These are phyloP conservation scores for Cruciata laevipes DNA, from an alignment of 257 asterid species.

Conservation along the genomic window DNA sequence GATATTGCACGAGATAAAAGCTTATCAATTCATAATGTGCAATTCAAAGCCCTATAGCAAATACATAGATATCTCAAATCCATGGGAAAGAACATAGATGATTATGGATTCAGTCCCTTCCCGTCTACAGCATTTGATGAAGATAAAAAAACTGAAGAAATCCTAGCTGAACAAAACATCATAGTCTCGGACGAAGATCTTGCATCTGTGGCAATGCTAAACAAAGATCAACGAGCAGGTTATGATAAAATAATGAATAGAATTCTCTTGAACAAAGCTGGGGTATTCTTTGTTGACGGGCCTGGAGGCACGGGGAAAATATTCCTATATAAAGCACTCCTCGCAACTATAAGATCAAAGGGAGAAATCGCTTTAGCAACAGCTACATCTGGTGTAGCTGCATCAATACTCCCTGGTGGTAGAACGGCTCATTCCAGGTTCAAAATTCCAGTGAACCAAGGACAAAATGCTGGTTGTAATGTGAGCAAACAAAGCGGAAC, in stretches of 20 bases:
- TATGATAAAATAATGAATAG: not conserved
- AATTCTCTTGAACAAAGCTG: not conserved
- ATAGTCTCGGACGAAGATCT: not conserved
- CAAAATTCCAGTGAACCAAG: not conserved
- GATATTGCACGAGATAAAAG: not conserved
- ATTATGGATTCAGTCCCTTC: too few relatives aligned
- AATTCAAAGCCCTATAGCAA: not conserved
- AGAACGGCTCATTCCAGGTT: conserved; percentile 3
- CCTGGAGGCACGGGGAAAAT: not conserved
- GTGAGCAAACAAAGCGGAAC: conserved; percentile 4
- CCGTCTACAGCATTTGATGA: too few relatives aligned
- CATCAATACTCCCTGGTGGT: not conserved
- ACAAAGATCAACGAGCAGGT: not conserved
- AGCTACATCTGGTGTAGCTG: conserved; percentile 1
- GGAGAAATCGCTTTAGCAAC: not conserved
- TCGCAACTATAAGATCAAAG: not conserved
- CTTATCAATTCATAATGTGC: not conserved
- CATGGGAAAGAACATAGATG: not conserved
- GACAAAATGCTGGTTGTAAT: not conserved
- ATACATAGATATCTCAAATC: not conserved
- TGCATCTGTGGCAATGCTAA: not conserved
- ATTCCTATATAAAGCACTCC: not conserved
- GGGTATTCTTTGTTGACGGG: not conserved
- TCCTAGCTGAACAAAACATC: not conserved
- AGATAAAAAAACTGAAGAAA: not conserved